Base-by-base conservation (phyloP, 371 early-diverging fungal genomes). In the Mucor saturninus region DNA sequence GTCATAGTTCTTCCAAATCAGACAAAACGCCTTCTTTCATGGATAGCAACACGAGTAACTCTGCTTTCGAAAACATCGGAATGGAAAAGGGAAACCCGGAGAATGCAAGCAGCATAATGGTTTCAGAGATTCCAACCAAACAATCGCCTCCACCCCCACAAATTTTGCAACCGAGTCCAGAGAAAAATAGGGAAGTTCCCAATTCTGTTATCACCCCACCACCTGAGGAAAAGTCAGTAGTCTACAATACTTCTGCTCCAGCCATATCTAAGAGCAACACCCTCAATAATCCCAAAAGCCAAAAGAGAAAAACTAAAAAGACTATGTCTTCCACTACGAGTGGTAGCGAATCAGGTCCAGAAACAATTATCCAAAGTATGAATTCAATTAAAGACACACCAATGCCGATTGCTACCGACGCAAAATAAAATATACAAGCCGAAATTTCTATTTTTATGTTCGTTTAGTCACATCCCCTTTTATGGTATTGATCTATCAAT, bases 191-290 rank as follows among this genome's bases (percentile, higher is more conserved):
- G 0, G 54, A 61, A 56, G 15, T 38, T 26, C 37, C 60, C 8
- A 42, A 55, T 9, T 46, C 61, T 10, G n/a, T 43, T 14, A 37
- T 66, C 15, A 66, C 67, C 2, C 67, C 67, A 2, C 67, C 67
- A 37, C 67, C 67, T 3, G 67, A 66, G 15, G 67, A 66, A 30
- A 50, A 51, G 14, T 13, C 52, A 26, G 11, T 15, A 30, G 30
- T 5, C 30, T 10, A 50, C 10, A 5, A 4, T 11, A 26, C 21
- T 26, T 6, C 21, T 13, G 8, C 35, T 35, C 35, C 35, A 35
- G 35, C 35, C 35, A 8, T 35, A 35, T 5, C 26, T n/a, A 48
- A 26, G 35, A 57, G 29, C n/a, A 21, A 54, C 6, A 38, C 48
- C 35, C 42, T 30, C 11, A 59, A 54, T 37, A 63, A 51, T n/a